Conservation (phyloP, 495 filamentous ascomycete genomes). For the Hypoxylon fuscum region DNA sequence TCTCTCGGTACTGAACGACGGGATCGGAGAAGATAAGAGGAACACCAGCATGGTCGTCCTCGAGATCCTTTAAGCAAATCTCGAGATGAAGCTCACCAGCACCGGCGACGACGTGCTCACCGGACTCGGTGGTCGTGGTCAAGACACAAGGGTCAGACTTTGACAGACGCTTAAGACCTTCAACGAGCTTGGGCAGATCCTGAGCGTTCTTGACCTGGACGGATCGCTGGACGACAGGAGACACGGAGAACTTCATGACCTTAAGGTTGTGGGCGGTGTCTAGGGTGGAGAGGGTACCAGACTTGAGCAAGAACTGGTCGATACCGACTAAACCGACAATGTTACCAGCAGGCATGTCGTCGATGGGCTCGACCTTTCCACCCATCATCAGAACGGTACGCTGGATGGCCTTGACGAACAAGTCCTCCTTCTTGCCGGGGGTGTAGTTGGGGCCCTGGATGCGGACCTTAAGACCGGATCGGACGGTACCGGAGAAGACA, state of each 20-base stretch:
- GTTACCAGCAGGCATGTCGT: conserved; percentile 99
- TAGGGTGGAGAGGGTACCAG: conserved; percentile 96
- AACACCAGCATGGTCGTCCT: conserved; percentile 99
- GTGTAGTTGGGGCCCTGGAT: conserved; percentile 99
- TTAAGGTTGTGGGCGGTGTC: conserved; percentile 99
- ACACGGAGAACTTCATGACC: conserved; percentile 99
- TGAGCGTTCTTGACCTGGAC: conserved; percentile 99
- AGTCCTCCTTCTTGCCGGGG: conserved; percentile 97
- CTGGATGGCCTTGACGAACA: conserved; percentile 99
- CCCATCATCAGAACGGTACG: conserved; percentile 99
- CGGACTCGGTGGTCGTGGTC: conserved; percentile 84
- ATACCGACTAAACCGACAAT: conserved; percentile 99
- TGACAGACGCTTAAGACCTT: conserved; percentile 99
- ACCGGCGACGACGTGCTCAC: conserved; percentile 99
- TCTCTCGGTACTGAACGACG: conserved; percentile 98
- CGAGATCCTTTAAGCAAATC: conserved; percentile 99
- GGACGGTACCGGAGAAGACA: conserved; percentile 98
- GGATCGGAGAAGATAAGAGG: conserved; percentile 96
- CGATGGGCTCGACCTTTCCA: conserved; percentile 98
- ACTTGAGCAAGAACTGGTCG: conserved; percentile 99
- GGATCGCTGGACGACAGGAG: conserved; percentile 96
- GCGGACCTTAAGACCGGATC: conserved; percentile 98
- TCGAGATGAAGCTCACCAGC: conserved; percentile 99
- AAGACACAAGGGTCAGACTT: conserved; percentile 99
- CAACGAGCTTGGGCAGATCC: conserved; percentile 99